Evolutionary conservation across 2,329 filamentous ascomycete species (phyloP).

Genomic region (Alternaria triticina): DNA sequence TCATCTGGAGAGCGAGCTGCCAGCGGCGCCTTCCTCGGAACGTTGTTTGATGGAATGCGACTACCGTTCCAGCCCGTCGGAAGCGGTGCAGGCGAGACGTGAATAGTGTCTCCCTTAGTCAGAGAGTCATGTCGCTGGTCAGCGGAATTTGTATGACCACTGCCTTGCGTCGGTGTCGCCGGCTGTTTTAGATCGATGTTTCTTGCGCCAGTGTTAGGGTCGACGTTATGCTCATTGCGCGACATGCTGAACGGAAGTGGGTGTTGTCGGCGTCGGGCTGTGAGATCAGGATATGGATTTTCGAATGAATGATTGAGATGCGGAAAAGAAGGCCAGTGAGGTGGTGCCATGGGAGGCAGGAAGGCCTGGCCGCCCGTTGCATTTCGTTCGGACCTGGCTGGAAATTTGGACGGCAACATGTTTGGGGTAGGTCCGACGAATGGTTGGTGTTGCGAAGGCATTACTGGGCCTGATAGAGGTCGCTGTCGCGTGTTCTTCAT

Average conservation of each 20-base stretch:
- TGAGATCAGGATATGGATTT: not conserved
- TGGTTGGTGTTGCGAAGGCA: not conserved
- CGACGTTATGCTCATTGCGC: not conserved
- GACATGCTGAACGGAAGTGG: not conserved
- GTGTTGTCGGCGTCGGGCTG: not conserved
- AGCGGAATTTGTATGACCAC: not conserved
- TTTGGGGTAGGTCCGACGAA: slow-evolving; percentile 1
- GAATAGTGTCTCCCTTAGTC: not conserved
- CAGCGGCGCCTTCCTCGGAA: slow-evolving; percentile 8
- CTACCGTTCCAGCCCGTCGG: not conserved
- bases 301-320: not conserved
- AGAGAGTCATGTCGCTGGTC: not conserved
- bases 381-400: not conserved
- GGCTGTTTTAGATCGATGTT: not conserved
- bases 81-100: not conserved
- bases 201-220: not conserved
- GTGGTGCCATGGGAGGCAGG: not conserved
- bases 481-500: not conserved
- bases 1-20: not conserved
- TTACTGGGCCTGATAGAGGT: not conserved
- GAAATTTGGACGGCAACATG: not conserved
- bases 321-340: not conserved
- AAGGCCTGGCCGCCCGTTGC: not conserved
- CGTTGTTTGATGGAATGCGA: not conserved
- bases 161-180: not conserved